These are phyloP conservation scores for Macrocybe gigantea DNA, from an alignment of 768 basidiomycete genomes.

Conservation along the genomic window DNA sequence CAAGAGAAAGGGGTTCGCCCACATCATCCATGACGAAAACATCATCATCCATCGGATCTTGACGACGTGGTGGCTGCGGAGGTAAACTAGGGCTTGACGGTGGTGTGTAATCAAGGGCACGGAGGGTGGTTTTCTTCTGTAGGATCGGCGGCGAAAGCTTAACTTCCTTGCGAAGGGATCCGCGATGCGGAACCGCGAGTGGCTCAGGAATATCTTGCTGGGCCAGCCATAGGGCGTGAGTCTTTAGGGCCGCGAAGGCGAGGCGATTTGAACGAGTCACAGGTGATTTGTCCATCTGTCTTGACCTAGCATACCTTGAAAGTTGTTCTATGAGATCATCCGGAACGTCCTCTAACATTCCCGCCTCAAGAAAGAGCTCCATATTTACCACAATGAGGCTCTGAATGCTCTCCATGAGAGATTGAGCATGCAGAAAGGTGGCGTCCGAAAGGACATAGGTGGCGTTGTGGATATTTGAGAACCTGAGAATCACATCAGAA, in stretches of 20 bases:
- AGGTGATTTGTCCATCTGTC: constrained; percentile 65
- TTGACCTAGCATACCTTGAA: constrained; percentile 43
- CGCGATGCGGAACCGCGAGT: constrained; percentile 30
- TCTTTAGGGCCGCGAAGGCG: constrained; percentile 48
- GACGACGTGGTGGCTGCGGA: constrained; percentile 18
- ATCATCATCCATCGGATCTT: constrained; percentile 47
- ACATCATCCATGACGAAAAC: constrained; percentile 83
- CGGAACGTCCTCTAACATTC: constrained; percentile 74
- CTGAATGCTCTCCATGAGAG: constrained; percentile 66
- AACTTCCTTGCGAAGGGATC: constrained; percentile 10
- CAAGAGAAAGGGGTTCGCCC: constrained; percentile 29
- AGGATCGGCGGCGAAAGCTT: constrained; percentile 13
- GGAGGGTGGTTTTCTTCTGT: constrained; percentile 8
- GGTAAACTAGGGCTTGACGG: constrained; percentile 13
- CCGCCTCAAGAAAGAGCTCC: constrained; percentile 80
- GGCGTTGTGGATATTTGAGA: constrained; percentile 69
- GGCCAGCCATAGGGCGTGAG: constrained; percentile 66
- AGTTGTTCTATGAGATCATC: constrained; percentile 63
- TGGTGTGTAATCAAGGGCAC: constrained; percentile 18
- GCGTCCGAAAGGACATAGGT: constrained; percentile 81
- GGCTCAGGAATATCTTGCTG: constrained; percentile 61
- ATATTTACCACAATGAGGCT: constrained; percentile 78
- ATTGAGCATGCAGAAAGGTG: constrained; percentile 63
- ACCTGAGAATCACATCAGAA: constrained; percentile 64
- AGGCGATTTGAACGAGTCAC: constrained; percentile 54